Percentiles rank a stretch among this genome's conserved stretches.
phyloP scores from a whole-genome alignment of 305 asterid species.

The Withania somnifera region DNA sequence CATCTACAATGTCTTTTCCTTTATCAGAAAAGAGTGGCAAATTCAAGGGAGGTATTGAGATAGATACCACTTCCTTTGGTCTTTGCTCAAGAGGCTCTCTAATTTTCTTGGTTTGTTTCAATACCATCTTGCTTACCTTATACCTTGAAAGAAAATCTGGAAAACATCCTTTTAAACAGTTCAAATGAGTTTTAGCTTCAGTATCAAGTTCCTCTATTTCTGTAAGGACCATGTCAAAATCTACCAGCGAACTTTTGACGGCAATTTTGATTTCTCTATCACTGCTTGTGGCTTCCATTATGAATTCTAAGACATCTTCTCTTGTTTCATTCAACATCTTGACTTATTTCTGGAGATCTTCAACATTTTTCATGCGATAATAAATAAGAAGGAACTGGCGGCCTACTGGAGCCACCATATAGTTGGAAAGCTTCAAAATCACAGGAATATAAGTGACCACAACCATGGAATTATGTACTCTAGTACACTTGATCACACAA shows the following conservation, averaged over 20 bases:
- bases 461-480: not conserved
- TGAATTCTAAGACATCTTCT: not conserved
- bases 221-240: not conserved
- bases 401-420: not conserved
- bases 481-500: not conserved
- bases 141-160: not conserved
- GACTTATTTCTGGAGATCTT: not conserved
- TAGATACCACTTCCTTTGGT: not conserved
- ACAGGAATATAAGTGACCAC: not conserved
- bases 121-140: slow-evolving; percentile 3
- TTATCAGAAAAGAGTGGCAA: not conserved
- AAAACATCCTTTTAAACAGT: not conserved
- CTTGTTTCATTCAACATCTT: not conserved
- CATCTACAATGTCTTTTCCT: not conserved
- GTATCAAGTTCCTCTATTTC: not conserved
- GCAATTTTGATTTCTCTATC: not conserved
- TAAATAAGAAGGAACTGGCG: not conserved
- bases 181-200: not conserved
- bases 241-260: not conserved
- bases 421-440: not conserved
- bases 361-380: not conserved
- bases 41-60: not conserved
- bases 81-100: not conserved
- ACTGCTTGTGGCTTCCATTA: not conserved
- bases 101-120: not conserved